A percentile compares a stretch with the other conserved stretches of the same genome.
Evolutionary conservation across 148 eudicot species (phyloP).

Genomic region (Suaeda aralocaspica): DNA sequence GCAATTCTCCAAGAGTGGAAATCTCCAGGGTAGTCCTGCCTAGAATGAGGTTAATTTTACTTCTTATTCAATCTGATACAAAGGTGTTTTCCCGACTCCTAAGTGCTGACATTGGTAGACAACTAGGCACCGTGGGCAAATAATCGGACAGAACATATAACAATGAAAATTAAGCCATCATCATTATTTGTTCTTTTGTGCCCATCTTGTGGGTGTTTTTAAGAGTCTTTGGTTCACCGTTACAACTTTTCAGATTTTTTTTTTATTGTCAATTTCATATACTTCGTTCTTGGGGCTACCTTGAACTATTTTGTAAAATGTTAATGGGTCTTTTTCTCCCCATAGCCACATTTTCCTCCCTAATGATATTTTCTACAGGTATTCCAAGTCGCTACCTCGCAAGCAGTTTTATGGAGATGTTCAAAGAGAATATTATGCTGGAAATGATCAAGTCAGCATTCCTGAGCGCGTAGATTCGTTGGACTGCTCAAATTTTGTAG

Average conservation of each 20-base stretch:
- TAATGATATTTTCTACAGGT: slow-evolving; percentile 34
- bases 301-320: neutral
- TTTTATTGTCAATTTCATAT: neutral
- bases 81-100: too few species aligned
- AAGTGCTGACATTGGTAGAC: neutral
- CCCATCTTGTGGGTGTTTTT: neutral
- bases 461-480: slow-evolving; percentile 42
- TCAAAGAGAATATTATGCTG: slow-evolving; percentile 47
- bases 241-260: neutral
- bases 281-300: slow-evolving; percentile 4
- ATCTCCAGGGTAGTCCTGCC: neutral
- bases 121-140: neutral
- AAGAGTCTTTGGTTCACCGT: neutral
- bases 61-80: too few species aligned
- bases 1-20: too few species aligned
- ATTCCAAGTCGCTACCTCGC: slow-evolving; percentile 39
- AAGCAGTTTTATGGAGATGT: slow-evolving; percentile 61
- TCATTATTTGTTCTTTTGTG: neutral
- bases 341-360: neutral
- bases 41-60: too few species aligned
- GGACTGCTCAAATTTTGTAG: slow-evolving; percentile 86
- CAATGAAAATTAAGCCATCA: neutral
- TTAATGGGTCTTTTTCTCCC: neutral
- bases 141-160: neutral
- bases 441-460: slow-evolving; percentile 35